phyloP scores from a whole-genome alignment of 768 basidiomycete genomes.

The Boletus insuetus region DNA sequence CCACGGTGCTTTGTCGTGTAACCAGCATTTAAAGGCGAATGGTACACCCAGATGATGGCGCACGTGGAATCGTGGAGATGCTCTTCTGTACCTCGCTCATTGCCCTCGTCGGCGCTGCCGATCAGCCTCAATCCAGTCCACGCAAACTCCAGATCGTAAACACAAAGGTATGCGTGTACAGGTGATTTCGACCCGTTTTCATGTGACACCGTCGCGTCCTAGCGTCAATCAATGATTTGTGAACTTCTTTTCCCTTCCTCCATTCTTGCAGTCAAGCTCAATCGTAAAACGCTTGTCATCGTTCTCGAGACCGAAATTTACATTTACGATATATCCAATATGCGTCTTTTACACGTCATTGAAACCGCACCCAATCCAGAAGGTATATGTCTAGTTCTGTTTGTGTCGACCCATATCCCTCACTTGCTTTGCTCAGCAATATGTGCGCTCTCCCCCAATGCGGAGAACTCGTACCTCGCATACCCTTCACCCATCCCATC shows the following conservation, averaged over 20 bases:
- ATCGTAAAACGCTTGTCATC: conserved; percentile 94
- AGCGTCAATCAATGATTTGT: conserved; percentile 99
- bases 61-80: conserved; percentile 97
- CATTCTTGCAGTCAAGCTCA: conserved; percentile 96
- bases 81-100: conserved; percentile 98
- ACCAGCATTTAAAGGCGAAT: neutral
- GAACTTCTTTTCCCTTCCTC: conserved; percentile 96
- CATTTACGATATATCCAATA: conserved; percentile 98
- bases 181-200: neutral
- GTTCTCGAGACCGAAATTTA: conserved; percentile 98
- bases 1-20: neutral
- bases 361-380: conserved; percentile 96
- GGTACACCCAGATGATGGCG: conserved; percentile 71
- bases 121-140: conserved; percentile 87
- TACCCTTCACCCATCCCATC: conserved; percentile 95
- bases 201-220: neutral
- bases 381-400: conserved; percentile 45
- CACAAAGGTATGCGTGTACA: conserved; percentile 72
- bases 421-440: conserved; percentile 58
- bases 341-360: conserved; percentile 95
- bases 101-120: conserved; percentile 93
- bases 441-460: conserved; percentile 90
- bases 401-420: neutral
- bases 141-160: conserved; percentile 97
- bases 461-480: conserved; percentile 91